Evolutionary conservation across 768 basidiomycete species (phyloP).

Genomic region (Pholiota conissans): DNA sequence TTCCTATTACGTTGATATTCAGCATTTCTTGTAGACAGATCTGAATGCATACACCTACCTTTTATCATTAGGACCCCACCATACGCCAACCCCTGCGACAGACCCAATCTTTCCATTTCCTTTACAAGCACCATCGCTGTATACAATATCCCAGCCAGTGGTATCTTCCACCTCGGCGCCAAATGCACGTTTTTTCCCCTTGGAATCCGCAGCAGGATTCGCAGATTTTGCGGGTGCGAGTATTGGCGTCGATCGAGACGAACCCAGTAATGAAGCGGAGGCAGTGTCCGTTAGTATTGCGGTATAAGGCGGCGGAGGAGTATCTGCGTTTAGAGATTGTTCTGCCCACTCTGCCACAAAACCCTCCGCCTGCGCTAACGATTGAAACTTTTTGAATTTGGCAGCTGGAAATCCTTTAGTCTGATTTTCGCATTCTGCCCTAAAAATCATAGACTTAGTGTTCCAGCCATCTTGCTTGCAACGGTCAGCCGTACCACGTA

Average conservation of each 20-base stretch:
- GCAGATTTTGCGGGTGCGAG: background rate
- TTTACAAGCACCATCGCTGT: slow-evolving; percentile 85
- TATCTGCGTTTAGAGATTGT: too few species aligned
- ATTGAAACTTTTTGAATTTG: slow-evolving; percentile 66
- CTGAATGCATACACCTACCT: slow-evolving; percentile 39
- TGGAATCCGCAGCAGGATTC: slow-evolving; percentile 14
- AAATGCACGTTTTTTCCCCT: slow-evolving; percentile 34
- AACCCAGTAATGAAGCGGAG: too few species aligned
- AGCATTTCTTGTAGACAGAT: background rate
- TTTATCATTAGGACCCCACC: slow-evolving; percentile 74
- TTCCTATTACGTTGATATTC: slow-evolving; percentile 51
- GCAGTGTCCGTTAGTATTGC: too few species aligned
- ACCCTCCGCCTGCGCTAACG: slow-evolving; percentile 52
- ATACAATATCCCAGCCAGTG: slow-evolving; percentile 54
- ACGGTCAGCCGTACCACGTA: slow-evolving; percentile 53
- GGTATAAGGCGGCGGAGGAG: too few species aligned
- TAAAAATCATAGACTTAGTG: slow-evolving; percentile 26
- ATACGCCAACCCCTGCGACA: slow-evolving; percentile 85
- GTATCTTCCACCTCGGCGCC: slow-evolving; percentile 30
- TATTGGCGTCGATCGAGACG: too few species aligned
- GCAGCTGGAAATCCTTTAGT: slow-evolving; percentile 64
- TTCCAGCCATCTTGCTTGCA: background rate
- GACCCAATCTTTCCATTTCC: slow-evolving; percentile 73
- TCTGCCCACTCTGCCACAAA: slow-evolving; percentile 48
- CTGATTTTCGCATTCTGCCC: slow-evolving; percentile 74